phyloP scores from a whole-genome alignment of 1,139 yeast genomes.

The Saccharomyces uvarum region DNA sequence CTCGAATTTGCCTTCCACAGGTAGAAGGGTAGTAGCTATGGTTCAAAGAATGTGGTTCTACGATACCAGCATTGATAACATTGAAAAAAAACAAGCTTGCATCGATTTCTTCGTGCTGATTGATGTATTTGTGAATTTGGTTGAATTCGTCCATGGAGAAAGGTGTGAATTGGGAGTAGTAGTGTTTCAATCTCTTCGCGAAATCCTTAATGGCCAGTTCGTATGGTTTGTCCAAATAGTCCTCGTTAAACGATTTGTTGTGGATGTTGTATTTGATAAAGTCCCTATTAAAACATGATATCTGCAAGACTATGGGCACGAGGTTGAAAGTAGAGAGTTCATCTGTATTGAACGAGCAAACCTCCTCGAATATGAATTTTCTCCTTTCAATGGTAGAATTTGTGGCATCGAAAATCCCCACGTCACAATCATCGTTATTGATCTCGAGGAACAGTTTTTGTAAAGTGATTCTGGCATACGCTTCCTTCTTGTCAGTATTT shows the following conservation, averaged over 20 bases:
- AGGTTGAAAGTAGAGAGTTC: slow-evolving; percentile 20
- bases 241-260: slow-evolving; percentile 52
- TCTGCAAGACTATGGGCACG: slow-evolving; percentile 38
- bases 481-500: slow-evolving; percentile 46
- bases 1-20: slow-evolving; percentile 6
- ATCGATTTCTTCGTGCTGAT: slow-evolving; percentile 2
- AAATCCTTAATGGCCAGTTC: slow-evolving; percentile 53
- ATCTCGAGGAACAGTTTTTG: slow-evolving; percentile 43
- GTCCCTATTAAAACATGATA: slow-evolving; percentile 39
- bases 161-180: slow-evolving; percentile 50
- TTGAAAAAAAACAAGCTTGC: slow-evolving; percentile 17
- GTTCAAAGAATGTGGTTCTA: neutral
- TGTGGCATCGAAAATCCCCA: slow-evolving; percentile 67
- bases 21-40: slow-evolving; percentile 5
- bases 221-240: slow-evolving; percentile 44
- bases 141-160: slow-evolving; percentile 44
- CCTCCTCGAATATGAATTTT: slow-evolving; percentile 29
- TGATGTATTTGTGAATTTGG: neutral
- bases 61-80: slow-evolving; percentile 18
- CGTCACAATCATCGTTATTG: slow-evolving; percentile 39
- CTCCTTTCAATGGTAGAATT: slow-evolving; percentile 54
- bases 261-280: slow-evolving; percentile 50
- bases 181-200: slow-evolving; percentile 48
- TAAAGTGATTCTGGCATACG: slow-evolving; percentile 53
- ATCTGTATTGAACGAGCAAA: slow-evolving; percentile 20